Percentiles rank a stretch among this genome's conserved stretches.
phyloP scores from a whole-genome alignment of 176 grass and related monocot genomes.

The Triticum urartu region DNA sequence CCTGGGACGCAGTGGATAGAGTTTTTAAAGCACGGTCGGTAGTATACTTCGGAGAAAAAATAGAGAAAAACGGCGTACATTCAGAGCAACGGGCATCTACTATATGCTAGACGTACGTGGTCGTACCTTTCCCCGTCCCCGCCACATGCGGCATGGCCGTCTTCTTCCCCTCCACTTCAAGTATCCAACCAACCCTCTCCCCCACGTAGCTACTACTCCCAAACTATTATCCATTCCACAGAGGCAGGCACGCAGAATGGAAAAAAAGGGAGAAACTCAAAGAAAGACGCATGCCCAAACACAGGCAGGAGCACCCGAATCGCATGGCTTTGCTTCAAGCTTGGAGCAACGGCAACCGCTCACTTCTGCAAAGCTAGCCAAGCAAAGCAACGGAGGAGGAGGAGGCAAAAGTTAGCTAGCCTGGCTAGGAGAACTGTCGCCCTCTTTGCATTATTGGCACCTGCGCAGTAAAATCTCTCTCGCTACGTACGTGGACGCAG shows the following conservation, averaged over 20 bases:
- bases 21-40: neutral
- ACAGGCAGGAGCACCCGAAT: neutral
- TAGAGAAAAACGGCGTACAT: neutral
- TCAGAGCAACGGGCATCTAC: neutral
- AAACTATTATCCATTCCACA: neutral
- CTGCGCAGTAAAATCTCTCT: constrained; percentile 7
- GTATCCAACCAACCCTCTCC: constrained; percentile 1
- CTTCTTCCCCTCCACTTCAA: neutral
- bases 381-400: neutral
- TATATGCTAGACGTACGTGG: neutral
- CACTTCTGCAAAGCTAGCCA: neutral
- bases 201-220: neutral
- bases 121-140: neutral
- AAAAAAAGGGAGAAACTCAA: neutral
- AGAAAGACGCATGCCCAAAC: neutral
- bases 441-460: constrained; percentile 31
- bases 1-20: neutral
- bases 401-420: neutral
- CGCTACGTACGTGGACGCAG: constrained; percentile 30
- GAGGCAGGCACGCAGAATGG: neutral
- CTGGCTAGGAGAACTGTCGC: neutral
- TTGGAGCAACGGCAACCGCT: constrained; percentile 35
- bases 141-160: constrained; percentile 20
- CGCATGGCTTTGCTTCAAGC: constrained; percentile 3
- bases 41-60: neutral